Percentiles rank a stretch among this genome's conserved stretches.
Conservation (phyloP, 225 moss, liverwort and hornwort genomes). For the Ulota crispa region DNA sequence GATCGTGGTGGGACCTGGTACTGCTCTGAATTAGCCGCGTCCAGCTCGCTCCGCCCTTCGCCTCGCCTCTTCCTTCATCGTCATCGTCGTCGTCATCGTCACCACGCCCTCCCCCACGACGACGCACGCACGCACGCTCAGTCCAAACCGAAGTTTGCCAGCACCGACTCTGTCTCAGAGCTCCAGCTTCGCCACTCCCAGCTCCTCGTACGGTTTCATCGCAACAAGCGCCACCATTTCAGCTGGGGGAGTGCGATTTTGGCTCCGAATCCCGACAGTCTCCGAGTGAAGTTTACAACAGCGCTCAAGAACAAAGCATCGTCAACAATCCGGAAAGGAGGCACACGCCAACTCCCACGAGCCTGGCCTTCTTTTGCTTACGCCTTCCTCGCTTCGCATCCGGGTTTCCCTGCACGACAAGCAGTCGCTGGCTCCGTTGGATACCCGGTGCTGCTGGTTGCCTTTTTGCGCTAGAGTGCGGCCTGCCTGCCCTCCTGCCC, state of each 20-base stretch:
- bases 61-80: neutral
- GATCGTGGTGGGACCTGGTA: slow-evolving; percentile 32
- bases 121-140: neutral
- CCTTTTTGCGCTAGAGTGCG: slow-evolving; percentile 8
- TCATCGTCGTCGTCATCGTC: neutral
- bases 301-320: slow-evolving; percentile 28
- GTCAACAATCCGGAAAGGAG: slow-evolving; percentile 31
- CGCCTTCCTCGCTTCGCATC: slow-evolving; percentile 17
- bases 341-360: slow-evolving; percentile 41
- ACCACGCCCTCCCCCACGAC: neutral
- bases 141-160: neutral
- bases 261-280: slow-evolving; percentile 19
- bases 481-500: neutral
- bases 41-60: neutral
- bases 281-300: neutral
- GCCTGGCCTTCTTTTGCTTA: neutral
- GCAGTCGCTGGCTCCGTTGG: slow-evolving; percentile 22
- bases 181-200: neutral
- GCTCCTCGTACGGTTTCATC: neutral
- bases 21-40: slow-evolving; percentile 38
- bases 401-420: slow-evolving; percentile 50
- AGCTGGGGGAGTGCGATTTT: neutral
- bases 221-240: neutral
- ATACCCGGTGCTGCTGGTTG: neutral
- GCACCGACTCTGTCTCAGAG: slow-evolving; percentile 10